A percentile compares a stretch with the other conserved stretches of the same genome.
phyloP scores from a whole-genome alignment of 2,329 filamentous ascomycete species.

The Penicillium hesseltinei region DNA sequence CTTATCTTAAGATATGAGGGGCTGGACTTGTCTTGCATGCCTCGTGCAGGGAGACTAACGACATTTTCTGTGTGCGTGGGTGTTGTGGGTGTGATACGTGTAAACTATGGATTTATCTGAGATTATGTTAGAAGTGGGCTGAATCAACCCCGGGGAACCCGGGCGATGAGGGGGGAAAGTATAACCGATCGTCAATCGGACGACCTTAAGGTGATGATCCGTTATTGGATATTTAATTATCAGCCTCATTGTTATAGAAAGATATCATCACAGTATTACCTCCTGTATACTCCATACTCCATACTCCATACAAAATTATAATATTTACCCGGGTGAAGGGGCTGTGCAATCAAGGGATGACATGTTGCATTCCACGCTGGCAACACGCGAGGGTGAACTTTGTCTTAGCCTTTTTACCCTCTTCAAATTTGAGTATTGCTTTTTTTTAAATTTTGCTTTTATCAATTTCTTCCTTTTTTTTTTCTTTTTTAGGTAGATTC shows the following conservation, averaged over 20 bases:
- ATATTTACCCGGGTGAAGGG: slow-evolving; percentile 6
- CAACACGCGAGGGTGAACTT: slow-evolving; percentile 15
- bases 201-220: neutral
- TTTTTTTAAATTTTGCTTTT: neutral
- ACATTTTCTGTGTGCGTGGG: neutral
- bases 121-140: neutral
- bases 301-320: neutral
- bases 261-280: neutral
- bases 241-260: neutral
- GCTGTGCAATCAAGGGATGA: slow-evolving; percentile 30
- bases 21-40: slow-evolving; percentile 8
- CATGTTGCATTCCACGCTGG: slow-evolving; percentile 23
- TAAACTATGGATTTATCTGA: neutral
- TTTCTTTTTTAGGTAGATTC: neutral
- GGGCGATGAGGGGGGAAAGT: neutral
- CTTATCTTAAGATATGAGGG: neutral
- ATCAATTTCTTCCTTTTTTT: neutral
- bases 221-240: neutral
- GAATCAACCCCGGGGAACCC: neutral
- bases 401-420: neutral
- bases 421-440: neutral
- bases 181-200: neutral
- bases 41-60: slow-evolving; percentile 7
- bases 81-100: slow-evolving; percentile 3
- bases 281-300: neutral